phyloP scores from a whole-genome alignment of 2,329 filamentous ascomycete genomes.

The Orbilia blumenaviensis region DNA sequence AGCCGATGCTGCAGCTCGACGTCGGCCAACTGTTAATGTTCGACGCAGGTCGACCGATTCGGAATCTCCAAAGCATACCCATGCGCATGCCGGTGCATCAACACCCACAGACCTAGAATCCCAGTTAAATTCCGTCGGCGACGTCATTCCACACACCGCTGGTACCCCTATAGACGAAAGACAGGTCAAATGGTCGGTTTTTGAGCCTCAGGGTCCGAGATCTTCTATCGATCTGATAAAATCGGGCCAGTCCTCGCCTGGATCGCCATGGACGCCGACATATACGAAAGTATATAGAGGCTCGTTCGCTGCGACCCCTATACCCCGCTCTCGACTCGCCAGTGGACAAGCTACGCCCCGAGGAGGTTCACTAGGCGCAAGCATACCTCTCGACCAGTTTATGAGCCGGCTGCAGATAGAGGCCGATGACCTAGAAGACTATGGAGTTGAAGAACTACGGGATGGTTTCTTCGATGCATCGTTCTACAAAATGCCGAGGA shows the following conservation, averaged over 20 bases:
- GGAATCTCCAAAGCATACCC: slow-evolving; percentile 24
- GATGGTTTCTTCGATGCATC: slow-evolving; percentile 64
- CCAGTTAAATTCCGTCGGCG: background rate
- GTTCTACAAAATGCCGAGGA: slow-evolving; percentile 59
- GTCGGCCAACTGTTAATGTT: slow-evolving; percentile 22
- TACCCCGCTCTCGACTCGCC: slow-evolving; percentile 33
- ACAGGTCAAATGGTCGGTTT: slow-evolving; percentile 22
- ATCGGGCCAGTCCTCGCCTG: slow-evolving; percentile 39
- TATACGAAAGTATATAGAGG: slow-evolving; percentile 50
- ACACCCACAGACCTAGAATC: slow-evolving; percentile 14
- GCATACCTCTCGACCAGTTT: slow-evolving; percentile 47
- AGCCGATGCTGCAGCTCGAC: slow-evolving; percentile 33
- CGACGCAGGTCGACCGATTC: slow-evolving; percentile 22
- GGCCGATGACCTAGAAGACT: slow-evolving; percentile 59
- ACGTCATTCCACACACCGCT: background rate
- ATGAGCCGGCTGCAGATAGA: slow-evolving; percentile 58
- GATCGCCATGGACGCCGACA: slow-evolving; percentile 21
- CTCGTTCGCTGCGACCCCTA: slow-evolving; percentile 43
- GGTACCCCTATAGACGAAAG: slow-evolving; percentile 15
- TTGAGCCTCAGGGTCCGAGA: slow-evolving; percentile 14
- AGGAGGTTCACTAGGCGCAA: slow-evolving; percentile 16
- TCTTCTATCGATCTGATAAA: slow-evolving; percentile 19
- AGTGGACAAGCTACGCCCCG: slow-evolving; percentile 41
- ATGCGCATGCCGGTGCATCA: background rate
- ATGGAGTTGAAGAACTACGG: slow-evolving; percentile 62